Conservation (phyloP, 2,329 filamentous ascomycete species). For the Penicillium occitanis region DNA sequence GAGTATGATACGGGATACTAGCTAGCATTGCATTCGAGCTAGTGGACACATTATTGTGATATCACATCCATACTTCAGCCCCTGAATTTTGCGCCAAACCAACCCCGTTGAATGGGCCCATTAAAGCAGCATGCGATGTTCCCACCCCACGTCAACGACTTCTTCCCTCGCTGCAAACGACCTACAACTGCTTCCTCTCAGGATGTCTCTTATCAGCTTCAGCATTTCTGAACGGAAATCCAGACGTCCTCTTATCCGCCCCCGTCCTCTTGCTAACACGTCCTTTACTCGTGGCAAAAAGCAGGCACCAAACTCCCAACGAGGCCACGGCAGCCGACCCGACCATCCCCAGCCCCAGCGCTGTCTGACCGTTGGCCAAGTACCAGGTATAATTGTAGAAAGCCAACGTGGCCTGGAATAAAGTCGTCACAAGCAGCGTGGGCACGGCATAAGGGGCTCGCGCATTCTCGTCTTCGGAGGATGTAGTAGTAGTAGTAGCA, state of each 20-base stretch:
- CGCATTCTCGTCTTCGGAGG: slow-evolving; percentile 40
- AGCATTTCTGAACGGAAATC: slow-evolving; percentile 64
- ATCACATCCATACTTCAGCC: not conserved
- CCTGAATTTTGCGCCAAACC: not conserved
- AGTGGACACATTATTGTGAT: not conserved
- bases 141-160: not conserved
- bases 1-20: not conserved
- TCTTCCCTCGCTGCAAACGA: not conserved
- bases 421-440: slow-evolving; percentile 63
- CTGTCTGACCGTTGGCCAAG: slow-evolving; percentile 55
- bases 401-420: slow-evolving; percentile 64
- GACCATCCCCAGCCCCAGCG: slow-evolving; percentile 61
- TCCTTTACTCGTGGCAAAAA: slow-evolving; percentile 59
- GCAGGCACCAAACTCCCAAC: slow-evolving; percentile 64
- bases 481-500: slow-evolving; percentile 33
- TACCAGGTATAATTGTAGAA: slow-evolving; percentile 70
- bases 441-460: slow-evolving; percentile 65
- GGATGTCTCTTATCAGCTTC: slow-evolving; percentile 55
- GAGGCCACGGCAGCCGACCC: slow-evolving; percentile 59
- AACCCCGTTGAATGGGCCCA: not conserved
- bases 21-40: not conserved
- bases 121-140: slow-evolving; percentile 14
- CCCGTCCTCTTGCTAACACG: slow-evolving; percentile 63
- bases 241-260: slow-evolving; percentile 65
- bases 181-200: slow-evolving; percentile 32